These are phyloP conservation scores for Calocybe gangraenosa DNA, from an alignment of 768 basidiomycete genomes.

Conservation along the genomic window DNA sequence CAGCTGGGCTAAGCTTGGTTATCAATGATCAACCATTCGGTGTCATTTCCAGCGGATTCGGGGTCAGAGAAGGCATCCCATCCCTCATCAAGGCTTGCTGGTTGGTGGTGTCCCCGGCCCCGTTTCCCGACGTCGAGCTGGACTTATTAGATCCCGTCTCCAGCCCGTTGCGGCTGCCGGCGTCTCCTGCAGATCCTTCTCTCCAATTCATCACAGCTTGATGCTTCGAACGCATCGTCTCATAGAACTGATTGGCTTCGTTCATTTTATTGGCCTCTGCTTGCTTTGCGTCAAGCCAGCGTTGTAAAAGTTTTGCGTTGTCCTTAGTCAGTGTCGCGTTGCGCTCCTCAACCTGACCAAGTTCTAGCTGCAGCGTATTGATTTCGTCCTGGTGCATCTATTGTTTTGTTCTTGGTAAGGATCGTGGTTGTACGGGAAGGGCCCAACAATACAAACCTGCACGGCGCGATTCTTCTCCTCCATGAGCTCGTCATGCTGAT, in stretches of 20 bases:
- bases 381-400: slow-evolving; percentile 96
- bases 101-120: slow-evolving; percentile 46
- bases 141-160: slow-evolving; percentile 28
- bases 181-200: slow-evolving; percentile 30
- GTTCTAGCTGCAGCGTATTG: slow-evolving; percentile 85
- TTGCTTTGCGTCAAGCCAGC: slow-evolving; percentile 96
- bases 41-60: slow-evolving; percentile 74
- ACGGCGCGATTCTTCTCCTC: slow-evolving; percentile 84
- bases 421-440: slow-evolving; percentile 1
- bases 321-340: slow-evolving; percentile 86
- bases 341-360: slow-evolving; percentile 83
- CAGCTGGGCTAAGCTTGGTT: slow-evolving; percentile 20
- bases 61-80: slow-evolving; percentile 68
- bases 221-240: slow-evolving; percentile 76
- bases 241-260: slow-evolving; percentile 86
- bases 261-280: slow-evolving; percentile 93
- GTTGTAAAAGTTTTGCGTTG: slow-evolving; percentile 91
- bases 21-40: slow-evolving; percentile 86
- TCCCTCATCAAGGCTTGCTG: slow-evolving; percentile 54
- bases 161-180: slow-evolving; percentile 21
- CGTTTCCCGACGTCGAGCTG: slow-evolving; percentile 64
- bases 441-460: slow-evolving; percentile 54
- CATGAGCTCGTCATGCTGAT: slow-evolving; percentile 83
- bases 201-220: slow-evolving; percentile 59
- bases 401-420: slow-evolving; percentile 7